Conservation (phyloP, 2,329 filamentous ascomycete genomes). For the Lasiodiplodia citricola region DNA sequence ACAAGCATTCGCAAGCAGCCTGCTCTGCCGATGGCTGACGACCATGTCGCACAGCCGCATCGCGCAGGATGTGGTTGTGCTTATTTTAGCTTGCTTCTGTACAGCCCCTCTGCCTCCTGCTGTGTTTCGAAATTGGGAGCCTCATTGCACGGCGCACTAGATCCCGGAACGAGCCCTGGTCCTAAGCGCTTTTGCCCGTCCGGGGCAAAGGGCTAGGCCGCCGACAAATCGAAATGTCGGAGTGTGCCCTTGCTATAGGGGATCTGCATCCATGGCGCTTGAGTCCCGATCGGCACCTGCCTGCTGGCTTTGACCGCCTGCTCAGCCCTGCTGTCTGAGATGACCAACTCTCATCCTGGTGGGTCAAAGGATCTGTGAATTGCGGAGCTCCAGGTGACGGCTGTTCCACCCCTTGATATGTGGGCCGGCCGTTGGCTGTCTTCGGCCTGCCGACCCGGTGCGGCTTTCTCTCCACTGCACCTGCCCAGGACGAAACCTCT, state of each 20-base stretch:
- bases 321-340: conserved; percentile 20
- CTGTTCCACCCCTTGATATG: conserved; percentile 12
- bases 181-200: not conserved
- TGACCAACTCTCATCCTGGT: conserved; percentile 6
- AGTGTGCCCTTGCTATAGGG: conserved; percentile 1
- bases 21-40: not conserved
- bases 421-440: conserved; percentile 13
- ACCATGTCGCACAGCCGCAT: not conserved
- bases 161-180: not conserved
- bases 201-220: not conserved
- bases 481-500: not conserved
- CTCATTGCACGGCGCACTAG: not conserved
- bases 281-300: conserved; percentile 11
- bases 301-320: conserved; percentile 17
- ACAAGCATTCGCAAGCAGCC: not conserved
- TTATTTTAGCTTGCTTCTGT: not conserved
- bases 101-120: not conserved
- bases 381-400: conserved; percentile 17
- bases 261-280: conserved; percentile 10
- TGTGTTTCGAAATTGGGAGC: not conserved
- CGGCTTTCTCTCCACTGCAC: not conserved
- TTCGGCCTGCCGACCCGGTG: not conserved
- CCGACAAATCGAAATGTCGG: not conserved
- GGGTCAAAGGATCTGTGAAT: conserved; percentile 16
- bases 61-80: not conserved